Conservation (phyloP, 2,329 filamentous ascomycete species). For the Xylaria hypoxylon region DNA sequence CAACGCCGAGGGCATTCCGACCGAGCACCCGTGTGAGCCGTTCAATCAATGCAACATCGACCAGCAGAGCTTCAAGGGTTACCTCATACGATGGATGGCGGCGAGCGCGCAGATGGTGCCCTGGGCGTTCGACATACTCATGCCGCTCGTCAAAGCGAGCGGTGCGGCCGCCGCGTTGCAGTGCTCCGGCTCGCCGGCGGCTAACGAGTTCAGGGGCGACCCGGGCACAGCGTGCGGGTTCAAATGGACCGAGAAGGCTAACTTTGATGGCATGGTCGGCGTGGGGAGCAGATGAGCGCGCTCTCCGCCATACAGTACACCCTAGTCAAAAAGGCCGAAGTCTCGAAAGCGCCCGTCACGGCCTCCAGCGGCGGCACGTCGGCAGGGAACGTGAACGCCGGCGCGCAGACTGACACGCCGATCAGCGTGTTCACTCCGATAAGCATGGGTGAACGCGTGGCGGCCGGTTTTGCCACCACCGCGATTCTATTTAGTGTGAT, state of each 20-base stretch:
- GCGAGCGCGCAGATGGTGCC: constrained; percentile 66
- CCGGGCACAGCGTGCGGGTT: constrained; percentile 75
- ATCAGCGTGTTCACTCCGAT: constrained; percentile 54
- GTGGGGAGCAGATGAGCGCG: constrained; percentile 79
- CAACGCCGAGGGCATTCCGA: constrained; percentile 64
- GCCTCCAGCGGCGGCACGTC: constrained; percentile 70
- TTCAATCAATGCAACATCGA: constrained; percentile 73
- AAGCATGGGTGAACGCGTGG: constrained; percentile 63
- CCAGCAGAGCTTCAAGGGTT: constrained; percentile 81
- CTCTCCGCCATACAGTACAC: constrained; percentile 72
- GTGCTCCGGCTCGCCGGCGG: constrained; percentile 61
- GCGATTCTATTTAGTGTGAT: constrained; percentile 62
- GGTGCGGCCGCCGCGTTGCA: constrained; percentile 64
- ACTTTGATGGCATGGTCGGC: constrained; percentile 70
- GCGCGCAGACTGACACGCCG: constrained; percentile 47
- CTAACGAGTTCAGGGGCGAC: constrained; percentile 61
- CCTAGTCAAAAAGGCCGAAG: constrained; percentile 55
- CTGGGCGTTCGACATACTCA: constrained; percentile 61
- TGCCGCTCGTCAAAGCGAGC: constrained; percentile 62
- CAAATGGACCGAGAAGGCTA: constrained; percentile 65
- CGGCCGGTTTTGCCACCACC: constrained; percentile 67
- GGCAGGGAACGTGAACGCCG: constrained; percentile 62
- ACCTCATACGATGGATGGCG: constrained; percentile 75
- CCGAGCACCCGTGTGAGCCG: constrained; percentile 75
- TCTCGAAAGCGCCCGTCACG: constrained; percentile 59